Evolutionary conservation across 2,329 filamentous ascomycete genomes (phyloP).

Genomic region (Capronia americana): DNA sequence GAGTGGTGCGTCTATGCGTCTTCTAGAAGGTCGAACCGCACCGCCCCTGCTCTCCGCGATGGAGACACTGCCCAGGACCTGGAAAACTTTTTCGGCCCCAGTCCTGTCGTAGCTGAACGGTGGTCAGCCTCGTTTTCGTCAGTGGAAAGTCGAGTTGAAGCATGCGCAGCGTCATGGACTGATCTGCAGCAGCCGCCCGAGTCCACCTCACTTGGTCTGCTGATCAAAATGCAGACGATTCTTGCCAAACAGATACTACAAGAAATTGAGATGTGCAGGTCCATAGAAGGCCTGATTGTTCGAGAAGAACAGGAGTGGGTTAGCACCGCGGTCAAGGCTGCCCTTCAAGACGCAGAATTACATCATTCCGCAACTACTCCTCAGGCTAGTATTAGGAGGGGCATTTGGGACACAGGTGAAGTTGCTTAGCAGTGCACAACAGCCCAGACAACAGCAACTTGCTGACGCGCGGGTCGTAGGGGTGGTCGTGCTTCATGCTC

Average conservation of each 20-base stretch:
- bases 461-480: neutral
- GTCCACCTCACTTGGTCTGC: conserved; percentile 22
- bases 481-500: neutral
- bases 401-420: conserved; percentile 19
- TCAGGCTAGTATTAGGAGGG: conserved; percentile 13
- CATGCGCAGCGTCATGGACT: conserved; percentile 24
- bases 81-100: conserved; percentile 2
- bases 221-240: conserved; percentile 27
- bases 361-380: conserved; percentile 8
- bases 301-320: conserved; percentile 26
- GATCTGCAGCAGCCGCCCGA: conserved; percentile 9
- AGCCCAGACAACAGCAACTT: neutral
- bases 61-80: neutral
- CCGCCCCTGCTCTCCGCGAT: neutral
- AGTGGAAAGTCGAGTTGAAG: conserved; percentile 16
- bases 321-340: conserved; percentile 17
- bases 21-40: conserved; percentile 14
- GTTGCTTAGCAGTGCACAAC: neutral
- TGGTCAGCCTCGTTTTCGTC: conserved; percentile 25
- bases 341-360: conserved; percentile 23
- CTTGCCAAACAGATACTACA: conserved; percentile 24
- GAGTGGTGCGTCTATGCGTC: conserved; percentile 21
- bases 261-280: conserved; percentile 31
- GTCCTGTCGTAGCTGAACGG: conserved; percentile 6
- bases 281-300: conserved; percentile 27